A percentile compares a stretch with the other conserved stretches of the same genome.
Evolutionary conservation across 331 rosid species (phyloP).

Genomic region (Prunus yedoensis): DNA sequence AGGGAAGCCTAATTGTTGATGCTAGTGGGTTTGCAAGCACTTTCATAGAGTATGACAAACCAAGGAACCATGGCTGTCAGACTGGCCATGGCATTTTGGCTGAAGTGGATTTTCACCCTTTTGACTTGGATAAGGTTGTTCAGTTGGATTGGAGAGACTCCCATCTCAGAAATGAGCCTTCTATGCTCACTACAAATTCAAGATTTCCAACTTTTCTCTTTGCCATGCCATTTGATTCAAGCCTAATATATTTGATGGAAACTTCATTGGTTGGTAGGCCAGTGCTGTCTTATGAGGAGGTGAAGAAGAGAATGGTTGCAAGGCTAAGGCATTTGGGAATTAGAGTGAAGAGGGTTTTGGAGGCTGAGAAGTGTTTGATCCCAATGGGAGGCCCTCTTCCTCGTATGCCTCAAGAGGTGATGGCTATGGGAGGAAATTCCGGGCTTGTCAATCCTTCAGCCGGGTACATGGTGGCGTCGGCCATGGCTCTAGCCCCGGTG

Average conservation of each 20-base stretch:
- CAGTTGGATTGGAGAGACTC: conserved; percentile 97
- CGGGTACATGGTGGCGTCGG: conserved; percentile 76
- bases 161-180: conserved; percentile 74
- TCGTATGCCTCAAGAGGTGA: conserved; percentile 52
- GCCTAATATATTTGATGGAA: conserved; percentile 71
- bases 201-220: conserved; percentile 75
- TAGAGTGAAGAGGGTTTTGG: conserved; percentile 55
- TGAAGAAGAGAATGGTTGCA: conserved; percentile 76
- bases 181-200: conserved; percentile 48
- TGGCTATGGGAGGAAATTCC: conserved; percentile 73
- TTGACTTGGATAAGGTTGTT: conserved; percentile 77
- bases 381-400: conserved; percentile 98
- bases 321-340: conserved; percentile 79
- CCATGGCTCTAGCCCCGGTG: conserved; percentile 54
- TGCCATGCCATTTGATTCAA: conserved; percentile 91
- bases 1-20: conserved; percentile 69
- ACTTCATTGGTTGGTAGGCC: conserved; percentile 85
- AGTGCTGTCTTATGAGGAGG: conserved; percentile 50
- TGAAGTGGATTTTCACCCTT: conserved; percentile 80
- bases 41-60: conserved; percentile 45
- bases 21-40: conserved; percentile 72
- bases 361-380: conserved; percentile 84
- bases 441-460: conserved; percentile 87
- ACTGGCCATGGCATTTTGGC: conserved; percentile 84
- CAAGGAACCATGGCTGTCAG: conserved; percentile 64